A percentile compares a stretch with the other conserved stretches of the same genome.
These are phyloP conservation scores for Arabidopsis hybrid DNA, from an alignment of 441 rosid genomes.

Conservation along the genomic window DNA sequence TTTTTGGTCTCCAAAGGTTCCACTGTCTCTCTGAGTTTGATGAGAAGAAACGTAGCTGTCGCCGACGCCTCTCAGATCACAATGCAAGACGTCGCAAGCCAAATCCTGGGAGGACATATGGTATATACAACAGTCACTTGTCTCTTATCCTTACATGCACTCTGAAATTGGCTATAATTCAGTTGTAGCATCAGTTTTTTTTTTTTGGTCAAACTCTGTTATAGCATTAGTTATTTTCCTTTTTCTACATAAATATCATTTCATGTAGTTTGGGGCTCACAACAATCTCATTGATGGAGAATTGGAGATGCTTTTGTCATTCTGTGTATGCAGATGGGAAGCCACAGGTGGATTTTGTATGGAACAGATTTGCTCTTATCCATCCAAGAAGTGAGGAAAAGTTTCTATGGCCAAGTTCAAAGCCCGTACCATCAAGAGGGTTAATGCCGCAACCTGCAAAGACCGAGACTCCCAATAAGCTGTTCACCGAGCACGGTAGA, in stretches of 20 bases:
- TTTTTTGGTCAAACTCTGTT: too few relatives aligned
- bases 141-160: not conserved
- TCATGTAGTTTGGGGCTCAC: not conserved
- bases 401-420: constrained; percentile 56
- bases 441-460: constrained; percentile 51
- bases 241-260: not conserved
- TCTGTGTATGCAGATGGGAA: constrained; percentile 61
- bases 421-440: constrained; percentile 59
- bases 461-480: constrained; percentile 47
- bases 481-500: constrained; percentile 48
- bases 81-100: constrained; percentile 98
- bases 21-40: constrained; percentile 88
- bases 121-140: constrained; percentile 22
- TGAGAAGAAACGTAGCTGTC: constrained; percentile 93
- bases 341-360: constrained; percentile 58
- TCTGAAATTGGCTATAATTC: not conserved
- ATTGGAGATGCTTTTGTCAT: constrained; percentile 21
- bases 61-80: constrained; percentile 88
- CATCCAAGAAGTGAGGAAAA: constrained; percentile 49
- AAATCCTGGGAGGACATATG: constrained; percentile 52
- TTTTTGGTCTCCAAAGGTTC: constrained; percentile 60
- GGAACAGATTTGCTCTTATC: constrained; percentile 58
- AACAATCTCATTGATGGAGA: constrained; percentile 3
- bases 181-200: too few relatives aligned
- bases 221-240: not conserved